Base-by-base conservation (phyloP, 192 early-diverging fungal species). In the Backusella macrospora region DNA sequence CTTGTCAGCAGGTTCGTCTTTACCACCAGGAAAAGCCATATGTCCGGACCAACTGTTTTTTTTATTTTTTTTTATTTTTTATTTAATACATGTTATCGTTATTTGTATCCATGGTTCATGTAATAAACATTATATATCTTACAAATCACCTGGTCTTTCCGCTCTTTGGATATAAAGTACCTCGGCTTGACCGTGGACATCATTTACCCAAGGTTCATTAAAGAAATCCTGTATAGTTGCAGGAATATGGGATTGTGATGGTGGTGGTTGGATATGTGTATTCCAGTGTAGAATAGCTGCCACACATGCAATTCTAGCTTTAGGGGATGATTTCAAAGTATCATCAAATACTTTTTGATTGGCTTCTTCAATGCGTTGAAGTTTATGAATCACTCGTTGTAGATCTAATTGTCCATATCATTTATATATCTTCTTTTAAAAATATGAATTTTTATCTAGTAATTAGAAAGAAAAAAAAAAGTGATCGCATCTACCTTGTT, bases 21-120 rank as follows among this genome's bases (percentile, higher is more conserved):
- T 79, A 5, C 78, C 78, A 48, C 78, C 78, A 40, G 74, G 73
- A 63, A 75, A 79, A 5, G 70, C 73, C 23, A 79, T 71, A 49
- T 79, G 78, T 3, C 74, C 74, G 8, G 78, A 79, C 73, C 76
- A 78, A 8, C 76, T 78, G 15, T 34, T 39, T 34, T 39, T 44
- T 44, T 21, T 23, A 46, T 65, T 39, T n/a, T 39, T 65, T 15
- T 13, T 65, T 26, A 42, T 12, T 62, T 1, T 62, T 29, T 21
- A 12, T 6, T 10, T 62, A 12, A 23, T 21, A 62, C 1, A 26
- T 12, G 59, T 34, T 62, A 34, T 62, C 0, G 2, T 34, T 34
- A 34, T 34, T 34, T 34, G 29, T 34, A 34, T 34, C 29, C 29
- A 34, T 34, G 29, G 29, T 34, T 34, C 0, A 34, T 34, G 29